A percentile compares a stretch with the other conserved stretches of the same genome.
These are phyloP conservation scores for Salix exigua DNA, from an alignment of 345 rosid species.

Conservation along the genomic window DNA sequence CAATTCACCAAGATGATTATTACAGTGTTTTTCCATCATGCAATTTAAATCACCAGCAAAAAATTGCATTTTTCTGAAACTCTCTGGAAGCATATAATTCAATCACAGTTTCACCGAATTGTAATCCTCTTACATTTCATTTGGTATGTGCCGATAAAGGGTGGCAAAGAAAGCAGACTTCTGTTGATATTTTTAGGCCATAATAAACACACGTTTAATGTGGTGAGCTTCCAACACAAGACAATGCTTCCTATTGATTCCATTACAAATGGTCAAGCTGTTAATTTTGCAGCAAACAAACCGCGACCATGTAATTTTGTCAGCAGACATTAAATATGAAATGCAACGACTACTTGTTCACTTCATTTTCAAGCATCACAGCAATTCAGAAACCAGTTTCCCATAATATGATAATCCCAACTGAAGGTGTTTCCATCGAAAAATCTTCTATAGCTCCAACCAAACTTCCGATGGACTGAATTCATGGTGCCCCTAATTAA, in stretches of 20 bases:
- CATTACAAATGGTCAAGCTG: neutral
- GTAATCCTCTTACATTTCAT: neutral
- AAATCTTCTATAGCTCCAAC: neutral
- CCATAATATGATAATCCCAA: neutral
- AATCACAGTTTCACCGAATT: neutral
- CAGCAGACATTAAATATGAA: neutral
- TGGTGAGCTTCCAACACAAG: neutral
- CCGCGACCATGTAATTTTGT: neutral
- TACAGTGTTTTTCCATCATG: neutral
- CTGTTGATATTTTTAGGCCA: neutral
- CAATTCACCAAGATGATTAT: neutral
- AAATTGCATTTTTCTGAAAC: neutral
- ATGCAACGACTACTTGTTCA: neutral
- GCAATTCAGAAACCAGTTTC: neutral
- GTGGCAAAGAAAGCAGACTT: neutral
- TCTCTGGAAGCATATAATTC: neutral
- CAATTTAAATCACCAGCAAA: constrained; percentile 1
- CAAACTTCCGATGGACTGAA: neutral
- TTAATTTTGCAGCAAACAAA: neutral
- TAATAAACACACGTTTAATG: neutral
- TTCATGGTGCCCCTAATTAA: neutral
- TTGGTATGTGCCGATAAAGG: neutral
- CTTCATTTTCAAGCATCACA: neutral
- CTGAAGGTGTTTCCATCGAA: neutral
- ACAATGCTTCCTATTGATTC: neutral